Conservation (phyloP, 2,329 filamentous ascomycete species). For the Trichothecium sympodiale region DNA sequence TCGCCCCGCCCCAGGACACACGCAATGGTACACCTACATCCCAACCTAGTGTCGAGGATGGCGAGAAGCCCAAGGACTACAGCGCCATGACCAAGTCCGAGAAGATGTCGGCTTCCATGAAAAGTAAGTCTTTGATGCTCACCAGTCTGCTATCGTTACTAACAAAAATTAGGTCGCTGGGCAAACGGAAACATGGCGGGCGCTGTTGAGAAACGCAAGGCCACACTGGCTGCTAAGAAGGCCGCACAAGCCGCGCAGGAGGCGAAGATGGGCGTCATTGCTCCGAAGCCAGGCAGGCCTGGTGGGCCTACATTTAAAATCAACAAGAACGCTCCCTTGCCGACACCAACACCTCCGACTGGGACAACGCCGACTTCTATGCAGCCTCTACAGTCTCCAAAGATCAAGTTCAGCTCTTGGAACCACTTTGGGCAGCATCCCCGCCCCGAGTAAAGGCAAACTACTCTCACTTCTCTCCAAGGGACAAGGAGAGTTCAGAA, state of each 20-base stretch:
- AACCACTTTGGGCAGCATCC: too few species aligned
- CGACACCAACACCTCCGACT: too few species aligned
- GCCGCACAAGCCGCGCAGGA: slow-evolving; percentile 31
- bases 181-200: slow-evolving; percentile 48
- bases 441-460: too few species aligned
- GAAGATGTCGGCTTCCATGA: slow-evolving; percentile 57
- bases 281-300: slow-evolving; percentile 20
- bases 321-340: neutral
- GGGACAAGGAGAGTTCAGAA: too few species aligned
- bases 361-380: too few species aligned
- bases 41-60: slow-evolving; percentile 14
- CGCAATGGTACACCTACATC: slow-evolving; percentile 20
- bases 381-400: too few species aligned
- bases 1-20: slow-evolving; percentile 7
- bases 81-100: slow-evolving; percentile 52
- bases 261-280: slow-evolving; percentile 21
- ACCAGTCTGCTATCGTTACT: neutral
- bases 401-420: too few species aligned
- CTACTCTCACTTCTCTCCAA: too few species aligned
- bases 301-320: too few species aligned
- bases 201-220: slow-evolving; percentile 50
- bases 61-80: slow-evolving; percentile 40
- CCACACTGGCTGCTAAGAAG: slow-evolving; percentile 49
- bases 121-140: slow-evolving; percentile 32
- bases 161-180: slow-evolving; percentile 38